These are phyloP conservation scores for Erysiphe pulchra DNA, from an alignment of 2,329 filamentous ascomycete species.

Conservation along the genomic window DNA sequence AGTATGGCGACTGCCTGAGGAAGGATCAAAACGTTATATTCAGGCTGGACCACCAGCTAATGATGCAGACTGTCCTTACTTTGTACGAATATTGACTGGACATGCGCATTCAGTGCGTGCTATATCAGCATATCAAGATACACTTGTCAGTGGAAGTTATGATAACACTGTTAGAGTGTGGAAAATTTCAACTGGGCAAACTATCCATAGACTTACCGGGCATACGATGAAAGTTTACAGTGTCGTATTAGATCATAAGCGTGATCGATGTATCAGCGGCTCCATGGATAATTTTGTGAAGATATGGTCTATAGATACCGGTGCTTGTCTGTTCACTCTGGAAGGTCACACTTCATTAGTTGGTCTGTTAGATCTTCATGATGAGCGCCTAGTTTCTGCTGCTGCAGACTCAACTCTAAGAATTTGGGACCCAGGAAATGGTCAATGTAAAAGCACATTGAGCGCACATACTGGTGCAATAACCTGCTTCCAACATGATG, in stretches of 20 bases:
- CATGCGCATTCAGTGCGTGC: slow-evolving; percentile 87
- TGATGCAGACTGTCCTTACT: slow-evolving; percentile 73
- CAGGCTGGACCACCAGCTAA: slow-evolving; percentile 52
- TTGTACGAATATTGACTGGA: slow-evolving; percentile 62
- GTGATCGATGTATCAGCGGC: slow-evolving; percentile 88
- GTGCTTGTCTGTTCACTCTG: slow-evolving; percentile 61
- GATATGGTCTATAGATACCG: slow-evolving; percentile 84
- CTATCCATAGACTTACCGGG: slow-evolving; percentile 58
- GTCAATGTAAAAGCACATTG: slow-evolving; percentile 69
- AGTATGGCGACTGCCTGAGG: slow-evolving; percentile 78
- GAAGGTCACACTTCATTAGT: slow-evolving; percentile 86
- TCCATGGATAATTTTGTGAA: slow-evolving; percentile 98
- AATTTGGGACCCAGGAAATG: slow-evolving; percentile 90
- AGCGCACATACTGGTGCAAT: slow-evolving; percentile 92
- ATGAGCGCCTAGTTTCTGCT: slow-evolving; percentile 77
- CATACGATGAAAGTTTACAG: slow-evolving; percentile 92
- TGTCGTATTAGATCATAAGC: slow-evolving; percentile 73
- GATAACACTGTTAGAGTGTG: slow-evolving; percentile 88
- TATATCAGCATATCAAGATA: slow-evolving; percentile 85
- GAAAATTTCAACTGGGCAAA: slow-evolving; percentile 89
- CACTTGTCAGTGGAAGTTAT: slow-evolving; percentile 90
- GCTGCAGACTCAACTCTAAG: slow-evolving; percentile 85
- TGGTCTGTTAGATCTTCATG: slow-evolving; percentile 67
- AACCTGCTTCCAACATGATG: slow-evolving; percentile 95
- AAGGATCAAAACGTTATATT: slow-evolving; percentile 50